Base-by-base conservation (phyloP, 1,139 yeast genomes). In the Scheffersomyces segobiensis region DNA sequence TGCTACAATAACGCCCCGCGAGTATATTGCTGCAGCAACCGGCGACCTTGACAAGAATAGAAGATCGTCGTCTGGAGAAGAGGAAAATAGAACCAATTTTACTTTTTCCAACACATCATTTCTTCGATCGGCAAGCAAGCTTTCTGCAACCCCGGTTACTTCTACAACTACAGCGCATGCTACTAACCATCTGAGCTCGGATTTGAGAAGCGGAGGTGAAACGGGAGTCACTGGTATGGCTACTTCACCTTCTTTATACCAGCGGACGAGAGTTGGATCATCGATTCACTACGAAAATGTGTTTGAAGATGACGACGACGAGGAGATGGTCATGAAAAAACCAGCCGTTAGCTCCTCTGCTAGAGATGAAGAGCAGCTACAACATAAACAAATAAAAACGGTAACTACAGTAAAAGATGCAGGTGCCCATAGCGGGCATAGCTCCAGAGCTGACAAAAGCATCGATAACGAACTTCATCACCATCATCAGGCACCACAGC, bases 301-400 rank as follows among this genome's bases (percentile, higher is more conserved):
- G 7, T 83, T 83, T 69, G 86, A 82, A 49, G 85, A 83, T 59
- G 86, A 83, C 54, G 84, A 81, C 50, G 84, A 79, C n/a, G 83
- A 75, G 24, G 75, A 48, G 18, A 24, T 20, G 24, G 50, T 48
- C 14, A 20, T 48, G 50, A 48, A 24, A 48, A 32, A 32, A 32
- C 42, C 42, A 32, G 42, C 12, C 42, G 18, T 17, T n/a, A 21
- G 7, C 18, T 20, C 50, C 3, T 20, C 26, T 19, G 50, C 17
- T 12, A 48, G 50, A 20, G n/a, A 18, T 20, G 50, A 48, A 48
- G 50, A n/a, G 12, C 17, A 48, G 24, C 8, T 24, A 24, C 17
- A 32, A 32, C 42, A 32, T 10, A 32, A 32, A 32, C 42, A 32
- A 32, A 32, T 32, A 10, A 10, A 32, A 32, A 10, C 4, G 42